Percentiles rank a stretch among this genome's conserved stretches.
Evolutionary conservation across 768 basidiomycete genomes (phyloP).

Genomic region (Boletus bicolor): DNA sequence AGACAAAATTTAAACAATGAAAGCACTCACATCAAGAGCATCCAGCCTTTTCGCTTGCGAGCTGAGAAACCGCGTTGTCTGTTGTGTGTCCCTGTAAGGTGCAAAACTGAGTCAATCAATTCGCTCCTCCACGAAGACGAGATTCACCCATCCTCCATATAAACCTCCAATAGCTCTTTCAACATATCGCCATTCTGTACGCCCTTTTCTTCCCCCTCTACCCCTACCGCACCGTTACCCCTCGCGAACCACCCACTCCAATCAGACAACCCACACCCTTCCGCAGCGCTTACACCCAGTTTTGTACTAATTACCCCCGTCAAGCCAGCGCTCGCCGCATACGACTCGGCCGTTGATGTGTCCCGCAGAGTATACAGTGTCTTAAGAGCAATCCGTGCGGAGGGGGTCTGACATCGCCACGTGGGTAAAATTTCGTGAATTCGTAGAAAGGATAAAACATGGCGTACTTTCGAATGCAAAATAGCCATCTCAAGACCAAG

Average conservation of each 20-base stretch:
- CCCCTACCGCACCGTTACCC: slow-evolving; percentile 52
- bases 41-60: slow-evolving; percentile 81
- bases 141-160: slow-evolving; percentile 73
- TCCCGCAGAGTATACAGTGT: slow-evolving; percentile 70
- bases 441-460: not conserved
- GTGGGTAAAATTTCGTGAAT: not conserved
- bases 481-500: slow-evolving; percentile 75
- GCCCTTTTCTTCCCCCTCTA: slow-evolving; percentile 34
- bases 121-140: not conserved
- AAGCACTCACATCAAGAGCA: slow-evolving; percentile 61
- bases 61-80: slow-evolving; percentile 68
- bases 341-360: slow-evolving; percentile 74
- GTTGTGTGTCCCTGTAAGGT: slow-evolving; percentile 47
- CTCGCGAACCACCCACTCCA: slow-evolving; percentile 35
- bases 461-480: slow-evolving; percentile 67
- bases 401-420: slow-evolving; percentile 4
- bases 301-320: slow-evolving; percentile 56
- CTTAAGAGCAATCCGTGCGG: slow-evolving; percentile 48
- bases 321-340: slow-evolving; percentile 78
- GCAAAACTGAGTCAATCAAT: not conserved
- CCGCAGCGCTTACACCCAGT: slow-evolving; percentile 51
- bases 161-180: slow-evolving; percentile 73
- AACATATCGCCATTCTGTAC: slow-evolving; percentile 54
- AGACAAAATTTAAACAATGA: not conserved
- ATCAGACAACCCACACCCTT: slow-evolving; percentile 42